Base-by-base conservation (phyloP, 352 stramenopile species). In the Phytophthora melonis region DNA sequence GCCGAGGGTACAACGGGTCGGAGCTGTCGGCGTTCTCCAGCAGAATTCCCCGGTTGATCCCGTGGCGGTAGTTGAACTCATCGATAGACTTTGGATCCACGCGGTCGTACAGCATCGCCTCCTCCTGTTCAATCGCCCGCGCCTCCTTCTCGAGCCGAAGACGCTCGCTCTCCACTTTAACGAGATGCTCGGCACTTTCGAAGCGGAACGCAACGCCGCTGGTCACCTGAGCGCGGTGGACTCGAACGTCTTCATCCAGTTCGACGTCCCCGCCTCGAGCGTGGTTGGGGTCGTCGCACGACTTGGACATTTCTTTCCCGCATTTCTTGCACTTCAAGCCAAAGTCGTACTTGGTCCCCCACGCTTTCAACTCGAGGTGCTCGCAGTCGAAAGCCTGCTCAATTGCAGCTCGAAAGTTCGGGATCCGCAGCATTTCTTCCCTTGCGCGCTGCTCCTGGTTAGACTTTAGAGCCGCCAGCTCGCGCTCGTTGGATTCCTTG, bases 71-170 rank as follows among this genome's bases (percentile, higher is more conserved):
- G 52, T 95, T 90, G 34, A 93, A 82, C 0, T 88, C 81, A 5
- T 90, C 87, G 14, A 95, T 95, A 0, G 75, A 77, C 64, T 92
- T 91, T 0, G 84, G 85, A 18, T 83, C 79, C 27, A 78, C 66
- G 1, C 84, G 70, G 57, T 94, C 87, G 49, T 95, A 95, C 11
- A 92, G 57, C 19, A 88, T 60, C 0, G 69, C 62, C 27, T 95
- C 88, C 0, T 63, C 53, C 16, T 90, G 57, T 18, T 92, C 81
- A 10, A 93, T 72, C n/a, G 74, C 43, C 3, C 87, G 70, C 0
- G 77, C 77, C 62, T 95, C 88, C 62, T 95, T 95, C 39, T 95
- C 88, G 9, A 93, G 63, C 0, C 88, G 79, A 63, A 93, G 7
- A 1, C 88, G 77, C 56, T 95, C 88, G 18, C 77, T 68, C 45